phyloP scores from a whole-genome alignment of 2,329 filamentous ascomycete genomes.

The Talaromyces rugulosus region DNA sequence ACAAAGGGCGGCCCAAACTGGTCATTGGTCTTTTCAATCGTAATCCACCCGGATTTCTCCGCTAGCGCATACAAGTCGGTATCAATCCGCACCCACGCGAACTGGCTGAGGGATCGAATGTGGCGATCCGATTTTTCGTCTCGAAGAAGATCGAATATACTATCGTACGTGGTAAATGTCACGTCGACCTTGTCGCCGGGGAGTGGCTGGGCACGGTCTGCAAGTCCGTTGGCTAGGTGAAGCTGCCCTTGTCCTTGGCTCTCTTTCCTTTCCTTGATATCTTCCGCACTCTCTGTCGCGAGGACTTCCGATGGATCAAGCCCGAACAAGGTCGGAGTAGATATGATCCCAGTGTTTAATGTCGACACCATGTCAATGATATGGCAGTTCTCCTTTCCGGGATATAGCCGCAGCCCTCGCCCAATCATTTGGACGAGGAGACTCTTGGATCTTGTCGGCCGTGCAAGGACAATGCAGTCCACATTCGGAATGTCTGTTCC shows the following conservation, averaged over 20 bases:
- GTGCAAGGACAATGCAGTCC: conserved; percentile 82
- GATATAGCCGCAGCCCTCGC: conserved; percentile 77
- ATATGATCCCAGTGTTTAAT: conserved; percentile 77
- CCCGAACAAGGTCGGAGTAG: conserved; percentile 87
- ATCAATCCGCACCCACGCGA: conserved; percentile 81
- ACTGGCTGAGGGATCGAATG: conserved; percentile 69
- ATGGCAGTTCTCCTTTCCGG: conserved; percentile 82
- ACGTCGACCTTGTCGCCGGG: conserved; percentile 46
- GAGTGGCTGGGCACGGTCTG: conserved; percentile 4
- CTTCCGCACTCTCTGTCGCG: conserved; percentile 58
- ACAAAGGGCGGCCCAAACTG: conserved; percentile 20
- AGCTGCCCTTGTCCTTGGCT: conserved; percentile 30
- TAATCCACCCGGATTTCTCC: conserved; percentile 59
- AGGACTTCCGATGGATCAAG: conserved; percentile 79
- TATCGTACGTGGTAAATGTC: conserved; percentile 85
- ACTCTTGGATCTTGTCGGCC: conserved; percentile 89
- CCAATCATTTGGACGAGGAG: conserved; percentile 97
- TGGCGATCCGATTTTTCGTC: conserved; percentile 75
- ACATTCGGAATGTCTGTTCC: conserved; percentile 97
- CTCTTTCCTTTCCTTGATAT: conserved; percentile 52
- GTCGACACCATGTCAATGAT: conserved; percentile 94
- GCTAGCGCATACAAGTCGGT: conserved; percentile 67
- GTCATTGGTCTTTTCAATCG: conserved; percentile 38
- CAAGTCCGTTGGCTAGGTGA: conserved; percentile 21
- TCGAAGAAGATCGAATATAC: conserved; percentile 82